These are phyloP conservation scores for Hericium alpestre DNA, from an alignment of 768 basidiomycete species.

Conservation along the genomic window DNA sequence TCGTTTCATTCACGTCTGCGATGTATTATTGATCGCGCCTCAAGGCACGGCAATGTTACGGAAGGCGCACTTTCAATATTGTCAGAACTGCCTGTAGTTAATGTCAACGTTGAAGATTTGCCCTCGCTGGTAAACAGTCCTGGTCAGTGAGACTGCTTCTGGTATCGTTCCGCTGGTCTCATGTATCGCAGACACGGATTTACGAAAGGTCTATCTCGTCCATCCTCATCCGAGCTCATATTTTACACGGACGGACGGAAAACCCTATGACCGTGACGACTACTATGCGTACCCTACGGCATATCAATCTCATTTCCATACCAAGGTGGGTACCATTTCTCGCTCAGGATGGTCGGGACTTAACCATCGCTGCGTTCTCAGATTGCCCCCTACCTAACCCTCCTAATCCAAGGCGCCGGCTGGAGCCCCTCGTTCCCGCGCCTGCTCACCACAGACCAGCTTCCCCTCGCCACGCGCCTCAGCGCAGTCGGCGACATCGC, in stretches of 20 bases:
- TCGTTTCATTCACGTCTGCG: neutral
- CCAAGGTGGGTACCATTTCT: conserved; percentile 34
- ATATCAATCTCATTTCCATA: conserved; percentile 60
- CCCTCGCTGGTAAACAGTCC: conserved; percentile 41
- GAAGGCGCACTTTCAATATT: conserved; percentile 68
- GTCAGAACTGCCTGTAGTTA: conserved; percentile 54
- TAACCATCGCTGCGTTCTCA: too few species aligned
- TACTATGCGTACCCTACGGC: conserved; percentile 66
- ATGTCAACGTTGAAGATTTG: conserved; percentile 47
- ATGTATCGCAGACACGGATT: conserved; percentile 35
- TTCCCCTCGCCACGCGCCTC: conserved; percentile 40
- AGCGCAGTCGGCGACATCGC: conserved; percentile 78
- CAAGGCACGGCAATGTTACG: conserved; percentile 73
- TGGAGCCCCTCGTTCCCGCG: conserved; percentile 76
- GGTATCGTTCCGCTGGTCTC: neutral
- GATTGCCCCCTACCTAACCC: conserved; percentile 78
- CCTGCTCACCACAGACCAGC: conserved; percentile 59
- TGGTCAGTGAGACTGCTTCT: conserved; percentile 25
- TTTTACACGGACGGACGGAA: conserved; percentile 46
- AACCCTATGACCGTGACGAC: conserved; percentile 45
- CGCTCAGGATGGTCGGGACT: neutral
- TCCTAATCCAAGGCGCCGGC: conserved; percentile 79
- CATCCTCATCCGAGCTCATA: conserved; percentile 66
- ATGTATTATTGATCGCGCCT: neutral
- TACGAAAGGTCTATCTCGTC: conserved; percentile 65